Conservation (phyloP, 345 rosid genomes). For the Tarenaya hassleriana region DNA sequence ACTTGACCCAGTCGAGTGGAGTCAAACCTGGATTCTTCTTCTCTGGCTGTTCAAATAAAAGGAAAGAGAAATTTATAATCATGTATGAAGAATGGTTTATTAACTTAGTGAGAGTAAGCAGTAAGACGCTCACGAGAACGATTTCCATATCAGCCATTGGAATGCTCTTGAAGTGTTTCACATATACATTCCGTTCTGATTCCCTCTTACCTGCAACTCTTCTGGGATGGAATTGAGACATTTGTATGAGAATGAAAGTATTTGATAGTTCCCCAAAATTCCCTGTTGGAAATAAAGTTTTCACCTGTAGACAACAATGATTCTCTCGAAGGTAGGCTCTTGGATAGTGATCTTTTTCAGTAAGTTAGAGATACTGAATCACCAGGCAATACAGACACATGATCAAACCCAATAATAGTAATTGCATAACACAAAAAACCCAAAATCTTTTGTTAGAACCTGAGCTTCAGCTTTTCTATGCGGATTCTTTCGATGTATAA, state of each 20-base stretch:
- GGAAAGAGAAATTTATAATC: neutral
- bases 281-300: neutral
- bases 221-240: conserved; percentile 38
- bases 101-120: too few species aligned
- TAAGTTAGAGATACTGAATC: conserved; percentile 44
- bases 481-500: conserved; percentile 55
- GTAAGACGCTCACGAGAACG: conserved; percentile 55
- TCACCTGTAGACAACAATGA: conserved; percentile 79
- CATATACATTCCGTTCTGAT: conserved; percentile 42
- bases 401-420: neutral
- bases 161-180: conserved; percentile 76
- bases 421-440: neutral
- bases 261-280: neutral
- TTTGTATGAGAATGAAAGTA: neutral
- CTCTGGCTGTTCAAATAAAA: conserved; percentile 56
- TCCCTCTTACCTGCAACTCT: conserved; percentile 34
- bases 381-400: neutral
- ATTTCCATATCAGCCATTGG: conserved; percentile 95
- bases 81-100: too few species aligned
- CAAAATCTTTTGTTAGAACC: conserved; percentile 23
- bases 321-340: conserved; percentile 74
- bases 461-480: conserved; percentile 55
- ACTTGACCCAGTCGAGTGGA: conserved; percentile 86
- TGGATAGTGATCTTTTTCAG: conserved; percentile 56
- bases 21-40: conserved; percentile 83